Evolutionary conservation across 2,329 filamentous ascomycete genomes (phyloP), one percentile per base, ranked within the genome.

Genomic region (Trichothecium sympodiale): DNA sequence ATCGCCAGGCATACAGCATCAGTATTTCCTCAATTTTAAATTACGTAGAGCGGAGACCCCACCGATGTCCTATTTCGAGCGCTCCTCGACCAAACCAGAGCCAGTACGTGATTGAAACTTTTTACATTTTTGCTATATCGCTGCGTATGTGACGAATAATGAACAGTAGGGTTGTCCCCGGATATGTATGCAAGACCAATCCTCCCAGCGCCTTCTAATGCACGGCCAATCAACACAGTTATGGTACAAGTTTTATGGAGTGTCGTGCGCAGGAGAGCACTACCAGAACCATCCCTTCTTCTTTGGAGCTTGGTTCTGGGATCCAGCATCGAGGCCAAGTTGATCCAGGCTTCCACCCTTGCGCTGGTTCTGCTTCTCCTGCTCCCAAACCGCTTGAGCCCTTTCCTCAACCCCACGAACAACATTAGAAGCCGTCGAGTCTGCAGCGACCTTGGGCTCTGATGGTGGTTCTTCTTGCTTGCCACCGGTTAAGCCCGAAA

Each of bases 251-350:
- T 39, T 46, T 27, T 38, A 41, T 25, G 20, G 10, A 25, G 10
- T 25, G 20, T 25, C 10, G 10, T n/a, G 20, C 20, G 20, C 20
- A 6, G 6, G 20, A 25, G 20, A 25, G 20, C 20, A 25, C 50
- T 43, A 60, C 55, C 54, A 61, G 6, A 52, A 70, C 61, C 67
- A 67, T 16, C 65, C 59, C 56, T 67, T 71, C 59, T 67, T 69
- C 32, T 54, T 48, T 2, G 51, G 35, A 25, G 49, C 38, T 42
- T 46, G 49, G 17, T 15, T 40, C 41, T 40, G 41, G 45, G 23
- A 39, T 42, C 23, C 47, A 16, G 47, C 46, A 23, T 62, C 56
- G 20, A 65, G 47, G 0, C 67, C 69, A 3, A 73, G 40, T 38
- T 63, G 62, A 45, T 74, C 70, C 31, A 74, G 49, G 34, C 60